phyloP scores from a whole-genome alignment of 164 flowering plant genomes.

The Chimonanthus praecox region DNA sequence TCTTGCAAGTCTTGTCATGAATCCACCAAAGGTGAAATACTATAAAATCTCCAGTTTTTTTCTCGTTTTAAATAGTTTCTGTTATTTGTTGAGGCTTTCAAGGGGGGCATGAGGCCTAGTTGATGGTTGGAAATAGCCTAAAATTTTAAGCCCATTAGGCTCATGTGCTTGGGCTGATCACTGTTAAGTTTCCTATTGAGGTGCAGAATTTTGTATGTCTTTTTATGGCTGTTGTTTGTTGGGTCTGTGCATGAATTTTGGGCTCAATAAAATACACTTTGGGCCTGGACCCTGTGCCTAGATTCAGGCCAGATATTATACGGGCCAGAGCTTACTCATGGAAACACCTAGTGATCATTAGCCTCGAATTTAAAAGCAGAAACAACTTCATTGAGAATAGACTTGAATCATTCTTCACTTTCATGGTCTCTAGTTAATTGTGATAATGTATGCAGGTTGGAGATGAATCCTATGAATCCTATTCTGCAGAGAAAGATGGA shows the following conservation, averaged over 20 bases:
- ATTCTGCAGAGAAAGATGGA: conserved; percentile 71
- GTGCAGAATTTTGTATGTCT: no score
- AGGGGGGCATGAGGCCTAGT: not conserved
- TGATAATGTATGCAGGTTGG: conserved; percentile 58
- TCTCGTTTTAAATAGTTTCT: not conserved
- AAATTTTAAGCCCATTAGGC: not conserved
- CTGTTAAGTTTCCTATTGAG: no score
- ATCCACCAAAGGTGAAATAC: conserved; percentile 82
- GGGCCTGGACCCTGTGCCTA: not conserved
- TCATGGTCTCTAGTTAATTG: not conserved
- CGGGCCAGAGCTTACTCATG: not conserved
- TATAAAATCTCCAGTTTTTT: not conserved
- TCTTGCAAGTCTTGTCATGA: conserved; percentile 97
- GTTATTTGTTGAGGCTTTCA: not conserved
- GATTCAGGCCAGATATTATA: no score
- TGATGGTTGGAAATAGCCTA: not conserved
- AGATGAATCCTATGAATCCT: conserved; percentile 89
- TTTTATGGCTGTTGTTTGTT: not conserved
- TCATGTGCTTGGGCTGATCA: not conserved
- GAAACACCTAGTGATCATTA: not conserved
- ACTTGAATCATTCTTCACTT: not conserved
- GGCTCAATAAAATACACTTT: not conserved
- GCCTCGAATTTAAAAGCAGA: not conserved
- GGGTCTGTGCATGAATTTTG: not conserved
- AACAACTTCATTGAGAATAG: not conserved